Base-by-base conservation (phyloP, 768 basidiomycete species). In the Suillus variegatus region DNA sequence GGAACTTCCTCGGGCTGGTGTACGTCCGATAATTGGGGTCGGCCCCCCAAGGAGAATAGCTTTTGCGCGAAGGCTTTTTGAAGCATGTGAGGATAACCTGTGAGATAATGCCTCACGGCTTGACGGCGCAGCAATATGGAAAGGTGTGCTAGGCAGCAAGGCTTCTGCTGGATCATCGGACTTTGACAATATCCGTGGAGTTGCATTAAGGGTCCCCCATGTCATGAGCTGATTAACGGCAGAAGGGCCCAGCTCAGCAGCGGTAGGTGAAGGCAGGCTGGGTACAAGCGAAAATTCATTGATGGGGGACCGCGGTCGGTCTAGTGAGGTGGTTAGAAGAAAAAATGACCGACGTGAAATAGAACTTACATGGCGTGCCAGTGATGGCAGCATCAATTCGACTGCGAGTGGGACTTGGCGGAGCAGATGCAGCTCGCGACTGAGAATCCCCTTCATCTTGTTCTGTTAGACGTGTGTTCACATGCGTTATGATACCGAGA, bases 181-280 rank as follows among this genome's bases (percentile, higher is more conserved):
- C 70, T 85, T 81, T 13, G 88, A 87, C 68, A 99, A 85, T 6
- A 97, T 84, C 62, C 97, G 89, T 4, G 97, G 97, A 10, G 97
- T 99, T 18, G 93, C 90, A 68, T 90, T 88, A 28, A 99, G 82
- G 14, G 94, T 95, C 2, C 97, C 97, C 95, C 94, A 96, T 14
- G 97, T 99, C 91, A 99, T 95, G 18, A 99, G 85, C 69, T 98
- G 90, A 72, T 95, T 94, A 61, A 99, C 84, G 1, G 93, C 92
- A 6, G 83, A 80, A 2, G 95, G 87, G 0, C 93, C 93, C 55
- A 98, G 85, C 71, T 93, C 83, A 6, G 88, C 84, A 0, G 95
- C 89, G 8, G 91, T 92, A 2, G 95, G 95, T 0, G 95, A 94
- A 4, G 97, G 97, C 12, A 97, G 77, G 63, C 87, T 86, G 16